These are phyloP conservation scores for Pythium graminicola DNA, from an alignment of 352 stramenopile genomes.

Conservation along the genomic window DNA sequence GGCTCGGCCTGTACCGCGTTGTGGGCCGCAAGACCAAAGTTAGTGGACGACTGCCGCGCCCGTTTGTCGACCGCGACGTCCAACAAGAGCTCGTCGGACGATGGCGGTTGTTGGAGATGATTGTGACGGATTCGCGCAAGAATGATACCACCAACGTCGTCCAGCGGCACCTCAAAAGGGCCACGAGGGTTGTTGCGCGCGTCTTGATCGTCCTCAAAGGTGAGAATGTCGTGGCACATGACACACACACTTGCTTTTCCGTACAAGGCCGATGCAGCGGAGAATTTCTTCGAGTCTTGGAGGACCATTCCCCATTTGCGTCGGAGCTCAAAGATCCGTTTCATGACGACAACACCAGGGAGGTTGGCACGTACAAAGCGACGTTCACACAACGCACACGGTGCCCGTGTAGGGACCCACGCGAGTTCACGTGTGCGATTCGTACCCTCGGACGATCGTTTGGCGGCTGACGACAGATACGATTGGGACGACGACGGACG, in stretches of 20 bases:
- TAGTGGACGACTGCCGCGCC: constrained; percentile 27
- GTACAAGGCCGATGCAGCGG: constrained; percentile 24
- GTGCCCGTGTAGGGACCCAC: constrained; percentile 20
- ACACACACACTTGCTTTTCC: constrained; percentile 20
- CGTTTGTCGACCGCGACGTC: constrained; percentile 25
- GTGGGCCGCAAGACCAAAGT: constrained; percentile 20
- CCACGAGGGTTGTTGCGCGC: neutral
- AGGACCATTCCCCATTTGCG: constrained; percentile 30
- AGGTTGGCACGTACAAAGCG: constrained; percentile 21
- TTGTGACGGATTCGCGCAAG: constrained; percentile 3
- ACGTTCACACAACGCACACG: constrained; percentile 24
- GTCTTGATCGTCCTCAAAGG: constrained; percentile 22
- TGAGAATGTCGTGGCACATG: constrained; percentile 27
- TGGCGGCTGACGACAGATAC: neutral
- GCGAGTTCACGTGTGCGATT: constrained; percentile 15
- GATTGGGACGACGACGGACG: constrained; percentile 19
- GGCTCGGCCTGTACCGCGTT: constrained; percentile 18
- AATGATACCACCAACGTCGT: constrained; percentile 25
- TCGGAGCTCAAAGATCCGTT: constrained; percentile 25
- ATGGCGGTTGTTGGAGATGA: constrained; percentile 9
- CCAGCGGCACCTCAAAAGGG: constrained; percentile 2
- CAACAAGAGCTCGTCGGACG: constrained; percentile 14
- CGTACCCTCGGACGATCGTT: too few species aligned
- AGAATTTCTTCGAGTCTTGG: constrained; percentile 27
- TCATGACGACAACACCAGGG: constrained; percentile 26